Evolutionary conservation across 305 asterid species (phyloP).

Genomic region (Fraxinus angustifolia): DNA sequence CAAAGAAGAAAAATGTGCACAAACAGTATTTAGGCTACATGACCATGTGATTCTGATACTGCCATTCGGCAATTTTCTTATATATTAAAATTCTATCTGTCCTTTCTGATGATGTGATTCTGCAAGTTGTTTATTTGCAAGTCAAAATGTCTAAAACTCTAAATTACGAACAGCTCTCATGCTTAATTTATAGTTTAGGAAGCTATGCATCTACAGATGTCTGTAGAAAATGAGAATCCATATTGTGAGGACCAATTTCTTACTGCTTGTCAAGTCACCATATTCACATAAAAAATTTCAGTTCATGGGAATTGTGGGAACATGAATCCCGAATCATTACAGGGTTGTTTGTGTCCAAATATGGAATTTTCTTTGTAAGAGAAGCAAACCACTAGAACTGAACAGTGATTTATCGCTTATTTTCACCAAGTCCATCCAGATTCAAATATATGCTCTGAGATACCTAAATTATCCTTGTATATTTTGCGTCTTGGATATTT

Average conservation of each 20-base stretch:
- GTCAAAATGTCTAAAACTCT: background rate
- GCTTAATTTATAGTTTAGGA: background rate
- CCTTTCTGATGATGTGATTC: background rate
- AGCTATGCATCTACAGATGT: background rate
- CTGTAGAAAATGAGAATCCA: background rate
- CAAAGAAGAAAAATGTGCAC: background rate
- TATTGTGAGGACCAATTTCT: background rate
- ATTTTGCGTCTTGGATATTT: conserved; percentile 1
- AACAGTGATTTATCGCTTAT: background rate
- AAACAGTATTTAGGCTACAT: background rate
- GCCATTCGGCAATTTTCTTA: background rate
- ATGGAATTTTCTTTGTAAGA: background rate
- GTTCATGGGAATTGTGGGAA: background rate
- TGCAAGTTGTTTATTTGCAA: background rate
- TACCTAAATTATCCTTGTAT: background rate
- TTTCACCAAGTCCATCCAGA: background rate
- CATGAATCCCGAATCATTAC: background rate
- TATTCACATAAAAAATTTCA: background rate
- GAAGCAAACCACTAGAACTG: background rate
- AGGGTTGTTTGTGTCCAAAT: background rate
- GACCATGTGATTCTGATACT: background rate
- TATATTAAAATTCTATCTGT: background rate
- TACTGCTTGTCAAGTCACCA: background rate
- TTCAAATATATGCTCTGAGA: background rate
- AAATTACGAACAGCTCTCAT: background rate